phyloP scores from a whole-genome alignment of 495 filamentous ascomycete genomes.

The Physcia stellaris region DNA sequence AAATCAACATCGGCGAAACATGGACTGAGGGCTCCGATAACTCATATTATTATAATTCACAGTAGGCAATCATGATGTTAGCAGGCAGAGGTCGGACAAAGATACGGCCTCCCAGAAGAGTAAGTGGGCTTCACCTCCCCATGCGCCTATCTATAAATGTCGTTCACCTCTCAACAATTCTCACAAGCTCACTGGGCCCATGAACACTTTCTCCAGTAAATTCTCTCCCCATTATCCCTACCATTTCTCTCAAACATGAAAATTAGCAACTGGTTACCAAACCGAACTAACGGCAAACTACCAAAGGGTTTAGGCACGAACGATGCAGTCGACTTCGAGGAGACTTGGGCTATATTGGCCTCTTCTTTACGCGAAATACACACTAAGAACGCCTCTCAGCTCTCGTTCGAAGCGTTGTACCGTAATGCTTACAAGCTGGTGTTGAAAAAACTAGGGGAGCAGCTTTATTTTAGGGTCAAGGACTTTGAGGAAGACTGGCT shows the following conservation, averaged over 20 bases:
- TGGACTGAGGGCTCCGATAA: no score
- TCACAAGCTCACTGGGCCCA: no score
- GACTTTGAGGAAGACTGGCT: constrained; percentile 73
- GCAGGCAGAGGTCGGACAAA: constrained; percentile 50
- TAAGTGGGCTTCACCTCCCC: constrained; percentile 35
- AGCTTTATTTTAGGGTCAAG: constrained; percentile 70
- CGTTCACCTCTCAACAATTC: no score
- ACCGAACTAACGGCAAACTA: no score
- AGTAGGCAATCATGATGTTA: constrained; percentile 48
- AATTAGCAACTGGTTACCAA: no score
- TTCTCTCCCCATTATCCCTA: no score
- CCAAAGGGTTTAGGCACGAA: constrained; percentile 34
- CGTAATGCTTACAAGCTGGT: constrained; percentile 95
- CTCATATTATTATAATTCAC: no score
- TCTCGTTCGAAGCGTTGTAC: constrained; percentile 95
- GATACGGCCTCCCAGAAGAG: constrained; percentile 59
- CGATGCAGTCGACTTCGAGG: constrained; percentile 61
- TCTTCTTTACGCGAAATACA: constrained; percentile 75
- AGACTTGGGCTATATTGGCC: constrained; percentile 60
- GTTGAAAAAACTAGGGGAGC: constrained; percentile 67
- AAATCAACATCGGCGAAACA: no score
- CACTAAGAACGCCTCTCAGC: constrained; percentile 72
- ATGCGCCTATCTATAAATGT: no score
- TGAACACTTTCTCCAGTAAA: no score
- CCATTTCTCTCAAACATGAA: no score